Evolutionary conservation across 257 asterid species (phyloP), one percentile per base, ranked within the genome.

Genomic region (Ophiorrhiza pumila): DNA sequence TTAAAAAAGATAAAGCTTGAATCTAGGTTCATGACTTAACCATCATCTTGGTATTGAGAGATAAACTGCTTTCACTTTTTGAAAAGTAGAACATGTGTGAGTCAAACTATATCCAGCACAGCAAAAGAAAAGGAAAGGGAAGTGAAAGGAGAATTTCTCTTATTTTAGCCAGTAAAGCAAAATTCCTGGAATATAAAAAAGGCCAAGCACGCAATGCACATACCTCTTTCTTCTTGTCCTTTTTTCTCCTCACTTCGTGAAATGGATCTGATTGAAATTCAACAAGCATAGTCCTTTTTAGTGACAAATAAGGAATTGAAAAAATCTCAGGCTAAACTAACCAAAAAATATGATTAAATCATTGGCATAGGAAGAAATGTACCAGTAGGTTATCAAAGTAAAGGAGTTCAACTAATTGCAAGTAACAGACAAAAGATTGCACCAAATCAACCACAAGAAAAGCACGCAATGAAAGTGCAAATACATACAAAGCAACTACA

Each of bases 211-310:
- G 42, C 64, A 58, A 35, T n/a, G 23, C 69, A 34, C 32, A 23
- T 77, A 90, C 97, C 96, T 91, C 97, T 82, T 88, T 91, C 80
- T 79, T 94, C 82, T 89, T 81, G 85, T 91, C 97, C 72, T 83
- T 86, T 82, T 80, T 92, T 71, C 97, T 88, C 92, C 79, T 91
- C 87, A 94, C 99, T 87, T 91, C 96, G 68, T 88, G 99, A 81
- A 91, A 94, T 76, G 97, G 96, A 82, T 90, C 99, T 94, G 91
- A 75, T 75, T 34, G 43, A 14, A 62, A 80, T 78, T 67, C 56
- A 27, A 79, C 18, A 57, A 37, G 37, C 65, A 43, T 60, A 66
- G 15, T 7, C 22, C 20, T 35, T 57, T 69, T 69, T 42, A 34
- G 50, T 27, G 2, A 35, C 7, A 52, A 52, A 15, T 18, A 42